Evolutionary conservation across 352 stramenopile species (phyloP).

Genomic region (Thalassiosira delicatula): DNA sequence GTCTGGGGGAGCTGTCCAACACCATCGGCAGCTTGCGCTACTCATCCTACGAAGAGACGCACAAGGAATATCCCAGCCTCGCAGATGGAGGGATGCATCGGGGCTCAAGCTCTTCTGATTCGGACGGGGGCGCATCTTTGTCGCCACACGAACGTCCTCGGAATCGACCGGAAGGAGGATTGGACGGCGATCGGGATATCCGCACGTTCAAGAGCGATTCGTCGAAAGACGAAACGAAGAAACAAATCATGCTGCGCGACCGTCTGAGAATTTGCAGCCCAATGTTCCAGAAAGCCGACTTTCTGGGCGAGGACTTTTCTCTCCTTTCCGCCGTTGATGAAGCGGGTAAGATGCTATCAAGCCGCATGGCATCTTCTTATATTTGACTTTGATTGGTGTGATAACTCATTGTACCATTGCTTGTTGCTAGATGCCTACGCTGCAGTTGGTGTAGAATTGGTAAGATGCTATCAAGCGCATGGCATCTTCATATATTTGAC

Average conservation of each 20-base stretch:
- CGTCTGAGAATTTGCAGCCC: conserved; percentile 63
- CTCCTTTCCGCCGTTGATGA: conserved; percentile 83
- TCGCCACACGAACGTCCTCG: conserved; percentile 65
- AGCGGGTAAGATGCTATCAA: conserved; percentile 28
- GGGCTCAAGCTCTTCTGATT: conserved; percentile 46
- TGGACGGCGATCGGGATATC: conserved; percentile 2
- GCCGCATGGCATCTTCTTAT: no score
- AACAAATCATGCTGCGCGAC: conserved; percentile 51
- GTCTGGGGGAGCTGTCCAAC: conserved; percentile 80
- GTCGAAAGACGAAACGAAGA: conserved; percentile 44
- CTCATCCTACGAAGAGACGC: conserved; percentile 69
- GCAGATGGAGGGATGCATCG: conserved; percentile 76
- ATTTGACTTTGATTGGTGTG: no score
- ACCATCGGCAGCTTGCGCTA: conserved; percentile 82
- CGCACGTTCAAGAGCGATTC: conserved; percentile 40
- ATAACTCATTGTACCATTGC: no score
- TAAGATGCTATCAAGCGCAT: no score
- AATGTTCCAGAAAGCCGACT: conserved; percentile 82
- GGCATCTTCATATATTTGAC: no score
- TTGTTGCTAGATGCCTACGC: conserved; percentile 75
- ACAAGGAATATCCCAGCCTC: conserved; percentile 54
- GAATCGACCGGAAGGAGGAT: conserved; percentile 14
- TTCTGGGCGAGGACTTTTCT: conserved; percentile 81
- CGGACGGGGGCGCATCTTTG: conserved; percentile 56
- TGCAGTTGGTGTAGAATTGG: conserved; percentile 77